These are phyloP conservation scores for Coemansia sp. DNA, from an alignment of 371 early-diverging fungal genomes.

Conservation along the genomic window DNA sequence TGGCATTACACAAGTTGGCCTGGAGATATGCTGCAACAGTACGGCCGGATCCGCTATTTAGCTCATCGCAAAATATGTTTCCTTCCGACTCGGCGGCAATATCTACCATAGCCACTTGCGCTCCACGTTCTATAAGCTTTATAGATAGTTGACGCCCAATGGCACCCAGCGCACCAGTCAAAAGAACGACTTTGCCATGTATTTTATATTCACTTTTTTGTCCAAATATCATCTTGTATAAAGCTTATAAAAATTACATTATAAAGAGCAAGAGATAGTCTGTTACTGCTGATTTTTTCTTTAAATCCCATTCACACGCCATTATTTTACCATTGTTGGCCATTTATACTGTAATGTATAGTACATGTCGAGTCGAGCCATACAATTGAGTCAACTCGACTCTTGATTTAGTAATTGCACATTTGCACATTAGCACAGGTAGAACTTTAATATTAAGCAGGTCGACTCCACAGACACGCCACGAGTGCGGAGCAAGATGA, in stretches of 20 bases:
- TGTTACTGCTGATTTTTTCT: background rate
- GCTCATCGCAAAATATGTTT: background rate
- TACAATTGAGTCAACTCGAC: too few species aligned
- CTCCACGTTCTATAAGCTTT: conserved; percentile 13
- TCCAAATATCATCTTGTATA: background rate
- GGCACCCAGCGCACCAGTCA: background rate
- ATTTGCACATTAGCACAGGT: too few species aligned
- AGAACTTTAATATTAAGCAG: too few species aligned
- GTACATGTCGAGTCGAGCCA: too few species aligned
- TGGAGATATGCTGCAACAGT: conserved; percentile 11
- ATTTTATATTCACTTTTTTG: background rate
- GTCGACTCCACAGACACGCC: too few species aligned
- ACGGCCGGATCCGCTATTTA: conserved; percentile 1
- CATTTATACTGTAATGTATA: too few species aligned
- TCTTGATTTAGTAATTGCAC: too few species aligned
- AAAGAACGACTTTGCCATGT: background rate
- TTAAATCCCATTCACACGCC: background rate
- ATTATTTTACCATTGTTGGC: background rate
- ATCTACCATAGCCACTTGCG: conserved; percentile 28
- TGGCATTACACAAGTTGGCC: conserved; percentile 13
- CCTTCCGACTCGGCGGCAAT: conserved; percentile 3
- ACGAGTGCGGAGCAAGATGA: too few species aligned
- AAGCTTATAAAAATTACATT: background rate
- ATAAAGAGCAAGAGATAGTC: background rate
- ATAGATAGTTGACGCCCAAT: background rate